phyloP scores from a whole-genome alignment of 2,329 filamentous ascomycete genomes.

The Sarocladiaceae sp. region DNA sequence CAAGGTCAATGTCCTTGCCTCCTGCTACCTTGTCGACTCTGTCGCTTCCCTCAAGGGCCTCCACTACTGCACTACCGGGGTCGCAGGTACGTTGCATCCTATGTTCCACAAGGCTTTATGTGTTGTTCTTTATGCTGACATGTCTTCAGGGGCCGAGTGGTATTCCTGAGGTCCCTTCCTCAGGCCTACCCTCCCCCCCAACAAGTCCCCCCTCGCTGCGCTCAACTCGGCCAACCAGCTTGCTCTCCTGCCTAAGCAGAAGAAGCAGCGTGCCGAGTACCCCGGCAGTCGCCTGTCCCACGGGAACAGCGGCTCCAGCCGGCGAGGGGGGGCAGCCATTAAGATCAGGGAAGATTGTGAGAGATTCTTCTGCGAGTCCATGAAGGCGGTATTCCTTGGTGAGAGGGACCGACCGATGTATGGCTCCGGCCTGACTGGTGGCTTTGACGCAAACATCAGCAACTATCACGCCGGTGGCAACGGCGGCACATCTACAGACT shows the following conservation, averaged over 20 bases:
- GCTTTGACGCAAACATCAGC: conserved; percentile 7
- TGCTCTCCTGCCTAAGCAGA: conserved; percentile 57
- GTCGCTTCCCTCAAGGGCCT: conserved; percentile 72
- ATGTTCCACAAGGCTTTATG: too few species aligned
- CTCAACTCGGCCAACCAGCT: conserved; percentile 65
- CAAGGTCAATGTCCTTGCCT: conserved; percentile 76
- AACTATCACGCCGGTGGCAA: not conserved
- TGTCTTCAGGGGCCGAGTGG: conserved; percentile 71
- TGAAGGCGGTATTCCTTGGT: conserved; percentile 92
- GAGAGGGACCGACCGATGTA: conserved; percentile 74
- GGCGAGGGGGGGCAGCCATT: conserved; percentile 88
- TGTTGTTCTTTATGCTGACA: conserved; percentile 18
- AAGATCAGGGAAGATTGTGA: conserved; percentile 99
- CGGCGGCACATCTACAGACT: conserved; percentile 25
- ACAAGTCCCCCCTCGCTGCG: conserved; percentile 84
- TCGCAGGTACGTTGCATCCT: conserved; percentile 56
- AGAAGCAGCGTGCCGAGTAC: conserved; percentile 36
- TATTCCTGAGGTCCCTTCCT: conserved; percentile 88
- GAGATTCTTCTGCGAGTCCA: conserved; percentile 98
- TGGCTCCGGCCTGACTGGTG: conserved; percentile 86
- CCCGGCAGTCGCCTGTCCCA: conserved; percentile 32
- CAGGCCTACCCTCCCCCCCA: conserved; percentile 79
- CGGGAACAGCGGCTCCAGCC: conserved; percentile 25
- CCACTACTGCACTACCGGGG: conserved; percentile 94
- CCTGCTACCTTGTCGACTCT: conserved; percentile 81